Evolutionary conservation across 495 filamentous ascomycete species (phyloP).

Genomic region (Neurospora discreta): DNA sequence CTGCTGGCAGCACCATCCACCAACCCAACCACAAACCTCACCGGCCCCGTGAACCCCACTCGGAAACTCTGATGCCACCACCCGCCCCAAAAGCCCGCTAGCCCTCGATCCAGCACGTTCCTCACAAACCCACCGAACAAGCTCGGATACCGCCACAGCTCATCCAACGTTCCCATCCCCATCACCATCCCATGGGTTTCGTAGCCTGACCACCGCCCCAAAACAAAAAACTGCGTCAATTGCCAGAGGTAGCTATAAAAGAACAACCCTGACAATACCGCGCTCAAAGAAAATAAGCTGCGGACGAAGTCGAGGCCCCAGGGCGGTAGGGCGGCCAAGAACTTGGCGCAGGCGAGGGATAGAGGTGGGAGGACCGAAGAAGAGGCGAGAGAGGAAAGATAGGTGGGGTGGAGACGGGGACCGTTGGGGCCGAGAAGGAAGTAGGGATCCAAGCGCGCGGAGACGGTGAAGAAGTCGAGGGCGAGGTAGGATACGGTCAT

Average conservation of each 20-base stretch:
- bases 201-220: constrained; percentile 34
- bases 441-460: constrained; percentile 65
- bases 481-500: constrained; percentile 47
- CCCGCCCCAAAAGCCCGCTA: constrained; percentile 66
- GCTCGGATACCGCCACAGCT: constrained; percentile 56
- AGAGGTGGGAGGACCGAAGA: constrained; percentile 23
- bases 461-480: constrained; percentile 54
- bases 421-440: constrained; percentile 43
- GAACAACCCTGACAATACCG: constrained; percentile 1
- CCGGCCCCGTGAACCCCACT: constrained; percentile 51
- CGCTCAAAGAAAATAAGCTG: background rate
- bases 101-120: constrained; percentile 49
- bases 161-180: background rate
- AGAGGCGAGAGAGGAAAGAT: constrained; percentile 21
- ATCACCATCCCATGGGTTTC: background rate
- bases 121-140: constrained; percentile 44
- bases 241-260: constrained; percentile 35
- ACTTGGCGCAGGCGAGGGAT: constrained; percentile 39
- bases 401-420: constrained; percentile 13
- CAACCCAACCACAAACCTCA: no score
- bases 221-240: constrained; percentile 39
- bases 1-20: no score
- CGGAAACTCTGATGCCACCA: constrained; percentile 92
- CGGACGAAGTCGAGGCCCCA: background rate
- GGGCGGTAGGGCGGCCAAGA: constrained; percentile 28